Percentiles rank a stretch among this genome's conserved stretches.
phyloP scores from a whole-genome alignment of 305 asterid genomes.

The Solanum hybrid region DNA sequence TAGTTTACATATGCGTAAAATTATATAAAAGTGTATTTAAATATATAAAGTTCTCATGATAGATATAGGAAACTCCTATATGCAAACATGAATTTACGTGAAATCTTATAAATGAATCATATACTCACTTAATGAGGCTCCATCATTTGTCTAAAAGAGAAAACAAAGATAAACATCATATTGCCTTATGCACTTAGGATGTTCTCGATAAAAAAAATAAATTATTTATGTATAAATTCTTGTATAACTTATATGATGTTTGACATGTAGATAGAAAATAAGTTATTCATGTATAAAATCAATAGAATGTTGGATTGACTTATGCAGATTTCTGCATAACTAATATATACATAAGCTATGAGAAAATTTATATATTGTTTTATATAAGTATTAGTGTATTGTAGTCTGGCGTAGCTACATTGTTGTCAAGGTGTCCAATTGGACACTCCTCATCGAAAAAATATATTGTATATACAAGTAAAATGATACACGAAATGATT shows the following conservation, averaged over 20 bases:
- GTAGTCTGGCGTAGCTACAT: background rate
- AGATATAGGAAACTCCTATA: background rate
- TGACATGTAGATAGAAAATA: background rate
- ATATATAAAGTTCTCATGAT: too few species aligned
- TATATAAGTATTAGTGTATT: too few species aligned
- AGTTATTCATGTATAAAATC: too few species aligned
- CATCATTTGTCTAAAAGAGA: background rate
- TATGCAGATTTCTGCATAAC: background rate
- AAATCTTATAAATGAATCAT: background rate
- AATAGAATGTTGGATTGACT: background rate
- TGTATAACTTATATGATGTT: background rate
- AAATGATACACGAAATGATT: too few species aligned
- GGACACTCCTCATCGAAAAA: too few species aligned
- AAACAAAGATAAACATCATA: background rate
- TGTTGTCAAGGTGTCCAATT: too few species aligned
- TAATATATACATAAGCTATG: background rate
- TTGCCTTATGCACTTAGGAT: background rate
- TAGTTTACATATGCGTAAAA: background rate
- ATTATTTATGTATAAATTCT: background rate
- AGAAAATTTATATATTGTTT: too few species aligned
- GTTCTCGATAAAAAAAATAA: too few species aligned
- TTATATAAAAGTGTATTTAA: too few species aligned
- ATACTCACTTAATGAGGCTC: background rate
- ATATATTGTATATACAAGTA: too few species aligned
- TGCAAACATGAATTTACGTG: background rate